Conservation (phyloP, 257 asterid species). For the Mitragyna speciosa region DNA sequence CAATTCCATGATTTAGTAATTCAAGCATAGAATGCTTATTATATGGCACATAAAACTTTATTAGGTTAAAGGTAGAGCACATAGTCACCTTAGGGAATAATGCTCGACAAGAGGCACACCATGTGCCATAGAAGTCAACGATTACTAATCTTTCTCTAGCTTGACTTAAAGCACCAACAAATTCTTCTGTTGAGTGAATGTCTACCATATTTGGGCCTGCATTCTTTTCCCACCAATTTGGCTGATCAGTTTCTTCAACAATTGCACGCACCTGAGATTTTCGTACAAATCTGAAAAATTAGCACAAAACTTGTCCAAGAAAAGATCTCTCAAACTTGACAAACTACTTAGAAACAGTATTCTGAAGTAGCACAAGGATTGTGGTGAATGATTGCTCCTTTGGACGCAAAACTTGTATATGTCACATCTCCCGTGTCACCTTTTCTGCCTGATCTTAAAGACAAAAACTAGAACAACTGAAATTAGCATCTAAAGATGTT, state of each 20-base stretch:
- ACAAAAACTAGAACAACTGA: neutral
- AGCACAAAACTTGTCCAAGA: neutral
- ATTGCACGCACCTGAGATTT: slow-evolving; percentile 36
- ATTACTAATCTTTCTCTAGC: slow-evolving; percentile 47
- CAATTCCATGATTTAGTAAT: neutral
- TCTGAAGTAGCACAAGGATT: neutral
- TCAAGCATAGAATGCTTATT: neutral
- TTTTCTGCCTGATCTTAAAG: neutral
- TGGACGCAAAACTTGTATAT: neutral
- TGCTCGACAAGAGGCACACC: slow-evolving; percentile 62
- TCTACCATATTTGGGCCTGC: slow-evolving; percentile 46
- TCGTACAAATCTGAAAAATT: slow-evolving; percentile 4
- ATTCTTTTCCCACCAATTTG: slow-evolving; percentile 55
- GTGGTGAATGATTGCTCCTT: neutral
- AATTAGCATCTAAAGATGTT: neutral
- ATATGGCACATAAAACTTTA: neutral
- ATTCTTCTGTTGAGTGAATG: slow-evolving; percentile 43
- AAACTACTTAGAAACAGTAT: neutral
- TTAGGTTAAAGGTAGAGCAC: neutral
- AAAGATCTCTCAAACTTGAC: neutral
- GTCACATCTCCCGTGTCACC: too few relatives aligned
- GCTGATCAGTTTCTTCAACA: slow-evolving; percentile 39
- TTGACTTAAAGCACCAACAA: slow-evolving; percentile 41
- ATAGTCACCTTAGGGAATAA: slow-evolving; percentile 43
- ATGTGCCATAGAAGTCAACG: slow-evolving; percentile 48